Base-by-base conservation (phyloP, 345 rosid genomes). In the Brassica carinata region DNA sequence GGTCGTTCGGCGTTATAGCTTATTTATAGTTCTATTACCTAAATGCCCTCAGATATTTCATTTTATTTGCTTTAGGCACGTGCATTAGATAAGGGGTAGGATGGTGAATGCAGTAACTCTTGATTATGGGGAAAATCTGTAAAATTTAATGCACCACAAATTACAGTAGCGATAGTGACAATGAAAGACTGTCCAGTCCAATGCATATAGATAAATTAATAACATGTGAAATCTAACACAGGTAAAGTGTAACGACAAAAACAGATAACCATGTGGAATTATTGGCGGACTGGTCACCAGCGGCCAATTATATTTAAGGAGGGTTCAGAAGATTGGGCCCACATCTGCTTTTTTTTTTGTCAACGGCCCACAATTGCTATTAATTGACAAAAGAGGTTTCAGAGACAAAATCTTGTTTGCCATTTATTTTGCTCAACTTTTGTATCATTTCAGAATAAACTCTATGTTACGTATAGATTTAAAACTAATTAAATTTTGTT, bases 101-200 rank as follows among this genome's bases (percentile, higher is more conserved):
- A 71, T 13, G 13, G 81, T 70, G 27, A 81, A 76, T 81, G 51
- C 17, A 5, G 23, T 15, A 30, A 7, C 17, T 74, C 31, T 73
- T 9, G 45, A 13, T 72, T 45, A 59, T 72, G 74, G 76, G 77
- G 55, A 63, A 59, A 26, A 76, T 63, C 13, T 59, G 75, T 72
- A 72, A 77, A 72, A 67, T 81, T 81, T 17, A 81, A 77, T 81
- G 84, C 81, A 81, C 84, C 81, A 59, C 78, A 77, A 45, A 10
- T 72, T 81, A 77, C 51, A 70, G 79, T 11, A 55, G 73, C n/a
- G 67, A 53, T 27, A 67, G 64, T 51, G 78, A 73, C 62, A 79
- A 13, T 23, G 19, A 8, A 26, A 48, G 66, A 62, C 75, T 18
- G 76, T 74, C 17, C 40, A 33, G 68, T 36, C 70, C 48, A 33